Conservation (phyloP, 352 stramenopile genomes). For the Elongisporangium undulatum region DNA sequence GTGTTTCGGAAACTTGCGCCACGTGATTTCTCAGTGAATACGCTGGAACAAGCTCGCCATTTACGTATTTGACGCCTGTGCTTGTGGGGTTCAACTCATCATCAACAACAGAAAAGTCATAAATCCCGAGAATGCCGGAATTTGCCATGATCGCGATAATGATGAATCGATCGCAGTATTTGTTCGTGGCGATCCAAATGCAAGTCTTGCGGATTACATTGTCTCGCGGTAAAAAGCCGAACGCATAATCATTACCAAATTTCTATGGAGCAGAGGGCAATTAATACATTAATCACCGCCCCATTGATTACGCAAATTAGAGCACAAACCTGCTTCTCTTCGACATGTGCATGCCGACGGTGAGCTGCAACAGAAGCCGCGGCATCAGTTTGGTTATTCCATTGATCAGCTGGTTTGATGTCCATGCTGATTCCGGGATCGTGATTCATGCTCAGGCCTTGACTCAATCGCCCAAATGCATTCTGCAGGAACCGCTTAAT, state of each 20-base stretch:
- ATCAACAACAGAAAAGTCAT: conserved; percentile 79
- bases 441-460: not conserved
- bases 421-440: not conserved
- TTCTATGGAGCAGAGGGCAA: conserved; percentile 8
- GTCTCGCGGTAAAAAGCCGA: conserved; percentile 32
- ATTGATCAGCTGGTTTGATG: not conserved
- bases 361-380: not conserved
- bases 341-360: conserved; percentile 1
- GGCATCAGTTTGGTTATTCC: not conserved
- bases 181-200: conserved; percentile 42
- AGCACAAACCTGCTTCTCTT: conserved; percentile 1
- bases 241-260: conserved; percentile 41
- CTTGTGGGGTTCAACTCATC: conserved; percentile 55
- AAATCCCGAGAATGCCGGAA: conserved; percentile 83
- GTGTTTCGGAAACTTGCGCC: conserved; percentile 64
- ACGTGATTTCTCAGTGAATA: conserved; percentile 53
- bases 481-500: not conserved
- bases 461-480: not conserved
- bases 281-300: not conserved
- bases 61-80: conserved; percentile 24
- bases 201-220: conserved; percentile 45
- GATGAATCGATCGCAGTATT: conserved; percentile 84
- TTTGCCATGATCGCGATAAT: conserved; percentile 84
- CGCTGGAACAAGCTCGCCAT: conserved; percentile 28
- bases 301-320: not conserved